phyloP scores from a whole-genome alignment of 805 yeast species.

The Pichia manshurica region DNA sequence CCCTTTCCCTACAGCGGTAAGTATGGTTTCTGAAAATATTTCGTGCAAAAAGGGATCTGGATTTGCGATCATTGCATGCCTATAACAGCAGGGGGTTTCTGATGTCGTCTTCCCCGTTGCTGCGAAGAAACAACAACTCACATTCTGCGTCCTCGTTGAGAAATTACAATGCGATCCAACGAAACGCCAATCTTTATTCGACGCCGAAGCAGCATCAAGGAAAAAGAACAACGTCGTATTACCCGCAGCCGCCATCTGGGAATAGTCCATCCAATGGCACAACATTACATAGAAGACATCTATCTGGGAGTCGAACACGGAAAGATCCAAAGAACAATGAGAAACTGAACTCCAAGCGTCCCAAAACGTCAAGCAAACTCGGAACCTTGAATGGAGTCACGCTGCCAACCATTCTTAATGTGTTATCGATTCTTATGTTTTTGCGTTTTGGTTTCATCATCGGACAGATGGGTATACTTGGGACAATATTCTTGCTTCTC shows the following conservation, averaged over 20 bases:
- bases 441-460: conserved; percentile 90
- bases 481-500: conserved; percentile 60
- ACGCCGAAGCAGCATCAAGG: background rate
- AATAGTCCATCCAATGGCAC: no score
- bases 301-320: background rate
- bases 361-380: conserved; percentile 40
- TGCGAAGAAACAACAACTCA: conserved; percentile 2
- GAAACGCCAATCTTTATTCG: background rate
- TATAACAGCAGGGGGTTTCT: background rate
- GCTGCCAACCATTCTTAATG: conserved; percentile 89
- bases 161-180: conserved; percentile 3
- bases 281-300: no score
- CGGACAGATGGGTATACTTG: conserved; percentile 89
- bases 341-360: background rate
- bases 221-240: background rate
- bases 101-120: conserved; percentile 4
- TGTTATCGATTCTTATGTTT: conserved; percentile 90
- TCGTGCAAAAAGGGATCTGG: no score
- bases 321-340: background rate
- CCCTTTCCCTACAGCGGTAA: background rate
- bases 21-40: no score
- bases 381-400: conserved; percentile 88
- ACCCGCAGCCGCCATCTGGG: background rate
- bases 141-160: conserved; percentile 1
- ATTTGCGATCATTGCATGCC: background rate